Base-by-base conservation (phyloP, 78 protist species). In the Dictyostelium purpureum region DNA sequence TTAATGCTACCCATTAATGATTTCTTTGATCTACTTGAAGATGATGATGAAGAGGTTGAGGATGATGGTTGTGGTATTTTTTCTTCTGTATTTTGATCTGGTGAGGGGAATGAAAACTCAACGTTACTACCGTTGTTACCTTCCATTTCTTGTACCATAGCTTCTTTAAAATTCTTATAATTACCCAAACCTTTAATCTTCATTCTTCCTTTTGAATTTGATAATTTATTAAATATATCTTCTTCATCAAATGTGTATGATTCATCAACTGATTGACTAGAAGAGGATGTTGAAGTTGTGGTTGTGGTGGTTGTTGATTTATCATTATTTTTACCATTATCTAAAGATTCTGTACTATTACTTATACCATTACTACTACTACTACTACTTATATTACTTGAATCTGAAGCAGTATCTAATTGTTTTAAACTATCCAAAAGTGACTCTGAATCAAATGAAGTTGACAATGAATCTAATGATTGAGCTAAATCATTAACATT, bases 131-230 rank as follows among this genome's bases (percentile, higher is more conserved):
- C 24, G 14, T 40, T 63, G 42, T 21, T 33, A 63, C 24, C 31
- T 28, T 43, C 54, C 6, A 18, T 14, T 28, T 4, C n/a, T 38
- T 18, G 19, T 19, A 35, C 16, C 51, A 47, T 10, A 21, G 2
- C 33, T 18, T 24, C 56, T 19, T 35, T 54, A 24, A 10, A 65
- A 45, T 28, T 37, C 73, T 49, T 71, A 18, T 14, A 43, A 65
- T 79, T 49, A 31, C 76, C 88, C 31, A 65, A 12, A 12, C 71
- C 71, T 26, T 69, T 81, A 24, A 83, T 24, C 26, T 83, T 83
- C 80, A 83, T 70, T 71, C 90, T 83, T 28, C 90, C 90, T 35
- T 83, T 83, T 11, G 74, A 63, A 35, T 83, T 83, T 38, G 90
- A 69, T 56, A 83, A 57, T 37, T 83, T 83, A 43, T 83, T 83